These are phyloP conservation scores for Kodamaea fungicola DNA, from an alignment of 1,139 yeast species.

Conservation along the genomic window DNA sequence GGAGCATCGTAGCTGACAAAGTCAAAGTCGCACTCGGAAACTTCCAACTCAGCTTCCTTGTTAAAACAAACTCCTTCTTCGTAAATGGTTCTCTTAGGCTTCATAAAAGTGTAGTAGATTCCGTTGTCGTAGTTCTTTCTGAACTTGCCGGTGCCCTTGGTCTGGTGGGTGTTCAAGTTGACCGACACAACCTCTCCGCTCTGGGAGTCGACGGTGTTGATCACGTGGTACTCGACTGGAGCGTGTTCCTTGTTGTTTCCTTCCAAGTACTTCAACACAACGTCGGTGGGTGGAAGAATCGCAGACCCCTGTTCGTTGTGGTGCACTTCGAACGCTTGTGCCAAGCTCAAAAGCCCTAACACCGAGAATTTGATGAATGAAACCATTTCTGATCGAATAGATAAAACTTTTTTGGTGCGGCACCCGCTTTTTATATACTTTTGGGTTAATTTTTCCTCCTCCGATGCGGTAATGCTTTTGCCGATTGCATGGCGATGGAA, in stretches of 20 bases:
- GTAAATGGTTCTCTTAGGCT: conserved; percentile 6
- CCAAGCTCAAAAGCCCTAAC: conserved; percentile 9
- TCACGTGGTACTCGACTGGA: conserved; percentile 11
- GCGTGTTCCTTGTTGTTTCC: conserved; percentile 3
- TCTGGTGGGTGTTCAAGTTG: conserved; percentile 14
- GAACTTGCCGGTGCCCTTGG: conserved; percentile 11
- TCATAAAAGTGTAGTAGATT: conserved; percentile 9
- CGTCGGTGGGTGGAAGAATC: conserved; percentile 14
- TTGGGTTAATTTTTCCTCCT: not conserved
- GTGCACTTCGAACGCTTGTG: conserved; percentile 10
- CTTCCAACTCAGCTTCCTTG: conserved; percentile 10
- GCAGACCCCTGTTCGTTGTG: conserved; percentile 13
- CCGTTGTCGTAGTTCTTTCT: conserved; percentile 10
- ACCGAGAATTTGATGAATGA: conserved; percentile 10
- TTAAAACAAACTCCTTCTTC: conserved; percentile 12
- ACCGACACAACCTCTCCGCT: conserved; percentile 13
- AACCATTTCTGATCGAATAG: conserved; percentile 11
- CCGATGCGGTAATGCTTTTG: conserved; percentile 3
- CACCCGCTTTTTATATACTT: conserved; percentile 1
- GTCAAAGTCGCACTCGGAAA: conserved; percentile 12
- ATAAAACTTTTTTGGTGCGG: conserved; percentile 1
- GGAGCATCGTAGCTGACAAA: conserved; percentile 11
- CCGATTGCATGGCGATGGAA: not conserved
- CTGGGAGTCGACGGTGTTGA: conserved; percentile 12
- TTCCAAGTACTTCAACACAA: conserved; percentile 11